A percentile compares a stretch with the other conserved stretches of the same genome.
Evolutionary conservation across 2,329 filamentous ascomycete genomes (phyloP).

Genomic region (Aspergillus sp.): DNA sequence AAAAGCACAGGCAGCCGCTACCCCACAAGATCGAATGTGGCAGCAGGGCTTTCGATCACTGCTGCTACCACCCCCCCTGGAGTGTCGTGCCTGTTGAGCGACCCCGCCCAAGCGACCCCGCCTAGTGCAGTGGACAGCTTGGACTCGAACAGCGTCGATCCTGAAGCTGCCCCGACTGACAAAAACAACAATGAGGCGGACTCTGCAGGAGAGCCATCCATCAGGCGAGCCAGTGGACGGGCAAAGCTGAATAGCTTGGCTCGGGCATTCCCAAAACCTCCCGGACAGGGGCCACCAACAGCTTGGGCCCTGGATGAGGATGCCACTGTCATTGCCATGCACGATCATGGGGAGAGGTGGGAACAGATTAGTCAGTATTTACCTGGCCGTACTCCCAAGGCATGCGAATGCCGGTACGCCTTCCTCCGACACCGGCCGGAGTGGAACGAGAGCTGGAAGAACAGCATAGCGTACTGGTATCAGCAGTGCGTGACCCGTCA

Average conservation of each 20-base stretch:
- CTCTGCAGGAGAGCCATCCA: neutral
- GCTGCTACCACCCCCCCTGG: neutral
- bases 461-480: slow-evolving; percentile 5
- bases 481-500: slow-evolving; percentile 4
- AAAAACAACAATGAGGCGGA: neutral
- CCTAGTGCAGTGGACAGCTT: neutral
- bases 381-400: slow-evolving; percentile 3
- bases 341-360: slow-evolving; percentile 2
- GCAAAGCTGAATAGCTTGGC: neutral
- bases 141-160: neutral
- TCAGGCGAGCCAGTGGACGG: neutral
- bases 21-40: neutral
- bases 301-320: slow-evolving; percentile 7
- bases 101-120: neutral
- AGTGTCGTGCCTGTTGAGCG: neutral
- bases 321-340: slow-evolving; percentile 1
- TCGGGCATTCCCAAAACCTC: neutral
- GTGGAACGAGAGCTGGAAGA: slow-evolving; percentile 8
- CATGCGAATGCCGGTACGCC: slow-evolving; percentile 9
- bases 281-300: neutral
- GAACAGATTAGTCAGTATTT: slow-evolving; percentile 3
- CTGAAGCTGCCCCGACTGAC: neutral
- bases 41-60: neutral
- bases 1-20: neutral
- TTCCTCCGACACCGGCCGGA: slow-evolving; percentile 8